These are phyloP conservation scores for Babesia caballi DNA, from an alignment of 169 alveolate genomes.

Conservation along the genomic window DNA sequence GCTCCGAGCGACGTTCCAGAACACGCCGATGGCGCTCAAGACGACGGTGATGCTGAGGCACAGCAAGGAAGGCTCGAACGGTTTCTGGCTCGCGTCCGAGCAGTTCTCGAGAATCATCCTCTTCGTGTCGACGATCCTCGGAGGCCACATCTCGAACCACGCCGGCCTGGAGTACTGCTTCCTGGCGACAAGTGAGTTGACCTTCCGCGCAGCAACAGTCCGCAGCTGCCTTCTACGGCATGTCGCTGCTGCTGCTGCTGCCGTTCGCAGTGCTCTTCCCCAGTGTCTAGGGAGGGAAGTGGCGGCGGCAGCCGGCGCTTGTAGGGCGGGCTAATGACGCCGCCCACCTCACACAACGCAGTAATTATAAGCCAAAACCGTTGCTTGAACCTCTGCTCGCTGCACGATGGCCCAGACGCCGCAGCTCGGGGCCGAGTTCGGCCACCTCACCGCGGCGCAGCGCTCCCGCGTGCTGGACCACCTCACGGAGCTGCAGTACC, in stretches of 20 bases:
- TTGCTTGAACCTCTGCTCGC: not conserved
- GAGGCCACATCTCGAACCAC: conserved; percentile 30
- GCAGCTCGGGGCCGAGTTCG: conserved; percentile 42
- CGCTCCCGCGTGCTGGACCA: conserved; percentile 67
- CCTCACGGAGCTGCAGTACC: conserved; percentile 75
- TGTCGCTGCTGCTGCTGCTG: conserved; percentile 18
- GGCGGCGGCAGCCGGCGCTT: too few species aligned
- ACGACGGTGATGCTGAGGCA: conserved; percentile 43
- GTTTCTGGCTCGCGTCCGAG: conserved; percentile 63
- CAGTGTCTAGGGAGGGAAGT: conserved; percentile 12
- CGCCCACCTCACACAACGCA: too few species aligned
- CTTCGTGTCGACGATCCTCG: conserved; percentile 36
- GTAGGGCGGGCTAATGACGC: conserved; percentile 25
- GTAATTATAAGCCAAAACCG: not conserved
- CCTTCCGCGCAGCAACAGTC: not conserved
- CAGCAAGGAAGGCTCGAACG: conserved; percentile 32
- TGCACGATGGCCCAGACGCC: conserved; percentile 34
- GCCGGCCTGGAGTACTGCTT: conserved; percentile 54
- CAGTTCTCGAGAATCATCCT: conserved; percentile 36
- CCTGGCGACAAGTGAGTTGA: conserved; percentile 29
- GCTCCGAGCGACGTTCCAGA: conserved; percentile 42
- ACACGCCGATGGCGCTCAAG: conserved; percentile 51
- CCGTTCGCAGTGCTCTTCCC: conserved; percentile 42
- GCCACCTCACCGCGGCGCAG: conserved; percentile 63
- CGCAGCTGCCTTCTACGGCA: conserved; percentile 34